phyloP scores from a whole-genome alignment of 2,329 filamentous ascomycete species.

The Davidsoniella virescens region DNA sequence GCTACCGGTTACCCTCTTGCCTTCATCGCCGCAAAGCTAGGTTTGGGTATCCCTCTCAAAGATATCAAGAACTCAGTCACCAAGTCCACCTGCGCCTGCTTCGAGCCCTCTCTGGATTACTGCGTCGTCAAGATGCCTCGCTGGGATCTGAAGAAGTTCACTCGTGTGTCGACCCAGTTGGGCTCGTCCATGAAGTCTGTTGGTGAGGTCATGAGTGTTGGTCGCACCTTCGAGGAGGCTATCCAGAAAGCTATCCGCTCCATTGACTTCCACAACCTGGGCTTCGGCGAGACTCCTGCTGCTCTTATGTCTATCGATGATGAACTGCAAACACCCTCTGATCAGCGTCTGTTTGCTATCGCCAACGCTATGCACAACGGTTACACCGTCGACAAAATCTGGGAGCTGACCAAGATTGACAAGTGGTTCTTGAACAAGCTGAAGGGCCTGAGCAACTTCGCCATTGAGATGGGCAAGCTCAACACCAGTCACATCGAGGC shows the following conservation, averaged over 20 bases:
- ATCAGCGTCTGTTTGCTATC: conserved; percentile 92
- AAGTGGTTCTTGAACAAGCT: conserved; percentile 95
- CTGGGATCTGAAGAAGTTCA: conserved; percentile 99
- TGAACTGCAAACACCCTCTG: conserved; percentile 90
- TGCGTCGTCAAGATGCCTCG: conserved; percentile 97
- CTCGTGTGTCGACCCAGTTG: conserved; percentile 83
- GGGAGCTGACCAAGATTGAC: conserved; percentile 96
- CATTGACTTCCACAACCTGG: conserved; percentile 88
- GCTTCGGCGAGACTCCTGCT: conserved; percentile 73
- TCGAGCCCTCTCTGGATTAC: conserved; percentile 95
- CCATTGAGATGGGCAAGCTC: conserved; percentile 58
- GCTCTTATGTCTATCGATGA: conserved; percentile 92
- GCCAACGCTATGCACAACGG: conserved; percentile 93
- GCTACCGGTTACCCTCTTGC: conserved; percentile 91
- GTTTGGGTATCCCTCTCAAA: conserved; percentile 85
- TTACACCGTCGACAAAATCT: conserved; percentile 91
- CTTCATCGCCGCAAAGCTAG: conserved; percentile 92
- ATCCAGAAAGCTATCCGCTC: conserved; percentile 96
- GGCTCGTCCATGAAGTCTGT: conserved; percentile 99
- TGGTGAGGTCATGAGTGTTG: conserved; percentile 97
- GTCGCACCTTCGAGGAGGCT: conserved; percentile 90
- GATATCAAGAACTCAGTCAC: conserved; percentile 95
- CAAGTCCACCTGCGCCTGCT: conserved; percentile 89
- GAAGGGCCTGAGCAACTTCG: conserved; percentile 80
- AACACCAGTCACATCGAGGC: conserved; percentile 47